phyloP scores from a whole-genome alignment of 75 land plant genomes.

The Cryptomeria japonica region DNA sequence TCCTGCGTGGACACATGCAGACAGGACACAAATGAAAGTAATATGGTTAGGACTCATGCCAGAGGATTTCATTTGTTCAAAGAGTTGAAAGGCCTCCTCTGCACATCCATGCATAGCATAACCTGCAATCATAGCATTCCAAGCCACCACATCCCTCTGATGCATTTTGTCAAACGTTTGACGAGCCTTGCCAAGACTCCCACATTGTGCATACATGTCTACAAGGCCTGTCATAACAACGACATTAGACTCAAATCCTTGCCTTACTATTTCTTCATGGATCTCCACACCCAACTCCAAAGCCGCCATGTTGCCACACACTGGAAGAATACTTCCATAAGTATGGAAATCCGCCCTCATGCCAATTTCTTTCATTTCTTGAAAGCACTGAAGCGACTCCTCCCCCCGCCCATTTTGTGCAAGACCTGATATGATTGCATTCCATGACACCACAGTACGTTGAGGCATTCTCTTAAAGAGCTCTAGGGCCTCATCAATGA shows the following conservation, averaged over 20 bases:
- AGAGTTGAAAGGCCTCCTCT: background rate
- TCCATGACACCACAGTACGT: conserved; percentile 5
- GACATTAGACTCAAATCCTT: conserved; percentile 12
- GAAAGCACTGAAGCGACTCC: conserved; percentile 25
- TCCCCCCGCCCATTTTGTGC: conserved; percentile 23
- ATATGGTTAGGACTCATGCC: conserved; percentile 5
- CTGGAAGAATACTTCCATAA: background rate
- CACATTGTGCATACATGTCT: conserved; percentile 15
- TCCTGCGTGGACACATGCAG: conserved; percentile 19
- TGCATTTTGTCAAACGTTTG: conserved; percentile 11
- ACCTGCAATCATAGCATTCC: conserved; percentile 15
- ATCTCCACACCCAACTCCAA: background rate
- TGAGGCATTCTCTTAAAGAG: background rate
- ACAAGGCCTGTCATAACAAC: background rate
- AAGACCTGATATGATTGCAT: conserved; percentile 14
- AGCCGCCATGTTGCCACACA: background rate
- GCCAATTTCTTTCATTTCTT: conserved; percentile 18
- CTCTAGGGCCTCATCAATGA: background rate
- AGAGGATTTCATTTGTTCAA: conserved; percentile 8
- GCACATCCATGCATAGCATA: background rate
- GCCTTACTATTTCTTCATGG: background rate
- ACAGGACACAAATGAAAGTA: conserved; percentile 8
- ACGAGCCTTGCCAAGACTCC: background rate
- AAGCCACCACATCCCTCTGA: background rate
- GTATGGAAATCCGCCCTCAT: background rate